Evolutionary conservation across 2,329 filamentous ascomycete species (phyloP).

Genomic region (Aspergillus clavatus): DNA sequence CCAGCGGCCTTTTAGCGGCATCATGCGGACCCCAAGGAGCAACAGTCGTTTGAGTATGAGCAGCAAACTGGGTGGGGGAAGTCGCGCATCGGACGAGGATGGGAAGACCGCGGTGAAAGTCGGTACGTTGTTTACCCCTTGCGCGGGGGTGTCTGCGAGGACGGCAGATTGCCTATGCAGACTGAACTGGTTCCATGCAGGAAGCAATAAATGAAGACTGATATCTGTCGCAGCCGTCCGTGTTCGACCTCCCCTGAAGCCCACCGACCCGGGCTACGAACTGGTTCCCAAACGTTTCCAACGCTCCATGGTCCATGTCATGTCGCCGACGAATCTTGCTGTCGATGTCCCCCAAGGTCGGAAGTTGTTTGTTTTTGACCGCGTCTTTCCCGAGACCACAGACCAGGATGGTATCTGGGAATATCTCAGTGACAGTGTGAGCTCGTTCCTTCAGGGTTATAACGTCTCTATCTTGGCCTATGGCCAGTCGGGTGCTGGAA

Average conservation of each 20-base stretch:
- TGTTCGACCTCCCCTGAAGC: conserved; percentile 77
- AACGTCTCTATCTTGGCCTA: conserved; percentile 97
- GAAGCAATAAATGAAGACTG: conserved; percentile 9
- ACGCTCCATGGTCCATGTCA: conserved; percentile 84
- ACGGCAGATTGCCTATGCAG: too few relatives aligned
- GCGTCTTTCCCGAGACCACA: conserved; percentile 80
- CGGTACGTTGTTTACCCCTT: conserved; percentile 58
- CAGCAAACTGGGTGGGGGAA: conserved; percentile 69
- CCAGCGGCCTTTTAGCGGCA: conserved; percentile 72
- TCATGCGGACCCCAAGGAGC: conserved; percentile 72
- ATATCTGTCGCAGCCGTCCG: conserved; percentile 65
- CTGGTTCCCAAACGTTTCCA: conserved; percentile 95
- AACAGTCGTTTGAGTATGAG: conserved; percentile 78
- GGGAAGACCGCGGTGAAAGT: conserved; percentile 91
- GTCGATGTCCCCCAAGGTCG: conserved; percentile 89
- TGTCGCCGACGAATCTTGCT: conserved; percentile 74
- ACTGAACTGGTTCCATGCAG: too few relatives aligned
- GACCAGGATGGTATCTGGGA: conserved; percentile 90
- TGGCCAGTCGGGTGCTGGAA: conserved; percentile 93
- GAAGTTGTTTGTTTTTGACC: conserved; percentile 95
- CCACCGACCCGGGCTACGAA: conserved; percentile 85
- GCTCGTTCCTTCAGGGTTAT: conserved; percentile 89
- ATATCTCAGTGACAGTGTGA: conserved; percentile 84
- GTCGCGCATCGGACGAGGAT: conserved; percentile 84
- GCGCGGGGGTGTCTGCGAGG: background rate